Base-by-base conservation (phyloP, 805 yeast genomes). In the Pichia cabralensis region DNA sequence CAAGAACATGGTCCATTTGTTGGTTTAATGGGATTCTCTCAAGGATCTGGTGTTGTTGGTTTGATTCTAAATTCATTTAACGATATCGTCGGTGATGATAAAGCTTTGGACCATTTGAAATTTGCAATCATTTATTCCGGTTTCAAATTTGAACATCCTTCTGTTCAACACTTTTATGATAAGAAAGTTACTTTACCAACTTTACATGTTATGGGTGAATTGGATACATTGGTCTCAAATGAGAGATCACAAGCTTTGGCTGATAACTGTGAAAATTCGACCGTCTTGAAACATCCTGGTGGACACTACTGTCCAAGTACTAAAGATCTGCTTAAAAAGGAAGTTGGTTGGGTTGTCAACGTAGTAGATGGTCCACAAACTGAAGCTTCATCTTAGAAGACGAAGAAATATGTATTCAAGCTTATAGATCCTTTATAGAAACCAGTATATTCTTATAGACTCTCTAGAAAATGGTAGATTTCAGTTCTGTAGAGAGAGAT, bases 221-320 rank as follows among this genome's bases (percentile, higher is more conserved):
- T 81, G 16, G 98, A 92, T 49, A 80, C 92, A 10, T 78, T 92
- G 19, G 95, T 92, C 6, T 74, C 80, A 8, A 76, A 75, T 19
- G 80, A 72, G 18, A 67, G 95, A 48, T 71, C 88, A 0, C 61
- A 72, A 59, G 65, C 66, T 17, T 61, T 92, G 27, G 74, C 69
- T 38, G 67, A 70, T 13, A 72, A 79, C 34, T 69, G 71, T 34
- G 68, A 60, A 15, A 63, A 56, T 20, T 61, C 81, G 6, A 64
- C 58, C 6, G 40, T 56, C 13, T 33, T 80, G 39, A 79, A 72
- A 43, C 98, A 89, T 50, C 96, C 96, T 8, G 97, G 98, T 41
- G 96, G 97, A 2, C 98, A 89, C 53, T 86, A 81, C 61, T 95
- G 89, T 30, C 98, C 97, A 20, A 85, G 84, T 58, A 79, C 86